phyloP scores from a whole-genome alignment of 768 basidiomycete species.

The Suillus bovinus region DNA sequence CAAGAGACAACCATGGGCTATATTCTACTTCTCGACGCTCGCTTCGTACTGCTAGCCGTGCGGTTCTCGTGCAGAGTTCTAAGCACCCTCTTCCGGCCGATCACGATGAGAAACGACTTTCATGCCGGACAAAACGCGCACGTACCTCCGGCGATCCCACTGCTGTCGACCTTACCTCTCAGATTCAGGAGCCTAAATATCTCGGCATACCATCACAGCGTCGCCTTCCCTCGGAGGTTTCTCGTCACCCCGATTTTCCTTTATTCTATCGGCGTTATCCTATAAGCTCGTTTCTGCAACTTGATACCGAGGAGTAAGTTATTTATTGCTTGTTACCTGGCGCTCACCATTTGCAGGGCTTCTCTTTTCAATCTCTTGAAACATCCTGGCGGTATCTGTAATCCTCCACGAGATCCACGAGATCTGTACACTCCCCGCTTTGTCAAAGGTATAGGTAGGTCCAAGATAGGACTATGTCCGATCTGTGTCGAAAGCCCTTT shows the following conservation, averaged over 20 bases:
- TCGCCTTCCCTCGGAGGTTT: slow-evolving; percentile 50
- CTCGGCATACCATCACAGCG: slow-evolving; percentile 32
- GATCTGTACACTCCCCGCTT: slow-evolving; percentile 83
- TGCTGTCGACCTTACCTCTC: not conserved
- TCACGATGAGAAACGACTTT: not conserved
- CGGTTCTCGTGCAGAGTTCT: not conserved
- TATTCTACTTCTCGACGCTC: not conserved
- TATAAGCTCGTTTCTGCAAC: slow-evolving; percentile 53
- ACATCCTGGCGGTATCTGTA: slow-evolving; percentile 47
- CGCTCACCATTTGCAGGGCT: slow-evolving; percentile 17
- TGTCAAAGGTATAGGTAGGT: slow-evolving; percentile 63
- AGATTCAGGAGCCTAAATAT: not conserved
- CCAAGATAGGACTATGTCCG: slow-evolving; percentile 78
- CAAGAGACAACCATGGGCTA: not conserved
- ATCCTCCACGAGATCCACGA: slow-evolving; percentile 56
- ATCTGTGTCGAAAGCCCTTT: slow-evolving; percentile 62
- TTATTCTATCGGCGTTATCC: slow-evolving; percentile 75
- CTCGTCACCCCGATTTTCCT: slow-evolving; percentile 50
- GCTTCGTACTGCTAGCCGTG: not conserved
- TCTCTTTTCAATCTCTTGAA: slow-evolving; percentile 19
- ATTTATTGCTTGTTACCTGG: slow-evolving; percentile 5
- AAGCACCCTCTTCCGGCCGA: not conserved
- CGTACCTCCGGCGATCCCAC: not conserved
- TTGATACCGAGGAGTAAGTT: slow-evolving; percentile 41
- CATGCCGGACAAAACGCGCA: not conserved